phyloP scores from a whole-genome alignment of 306 rosid genomes.

The Prosopis cineraria region DNA sequence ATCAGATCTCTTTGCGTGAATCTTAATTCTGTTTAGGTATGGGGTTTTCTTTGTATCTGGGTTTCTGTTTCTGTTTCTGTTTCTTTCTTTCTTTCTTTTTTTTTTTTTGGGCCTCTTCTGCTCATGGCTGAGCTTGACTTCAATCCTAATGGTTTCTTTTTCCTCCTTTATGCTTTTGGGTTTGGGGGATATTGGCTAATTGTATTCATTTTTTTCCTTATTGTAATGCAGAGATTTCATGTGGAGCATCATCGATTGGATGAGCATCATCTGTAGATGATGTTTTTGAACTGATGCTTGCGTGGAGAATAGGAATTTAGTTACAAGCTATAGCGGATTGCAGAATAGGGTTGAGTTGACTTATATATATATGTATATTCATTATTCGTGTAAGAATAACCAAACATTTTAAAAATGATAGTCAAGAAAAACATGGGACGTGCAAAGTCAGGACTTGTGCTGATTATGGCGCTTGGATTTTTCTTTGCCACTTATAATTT shows the following conservation, averaged over 20 bases:
- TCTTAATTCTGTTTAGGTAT: conserved; percentile 25
- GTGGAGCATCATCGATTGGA: conserved; percentile 34
- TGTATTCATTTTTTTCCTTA: neutral
- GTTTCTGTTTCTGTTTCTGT: conserved; percentile 2
- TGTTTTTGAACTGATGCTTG: neutral
- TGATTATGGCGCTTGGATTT: conserved; percentile 73
- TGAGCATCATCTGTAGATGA: conserved; percentile 17
- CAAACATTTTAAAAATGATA: conserved; percentile 47
- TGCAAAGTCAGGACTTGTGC: conserved; percentile 54
- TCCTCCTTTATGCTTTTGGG: neutral
- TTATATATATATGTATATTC: conserved; percentile 35
- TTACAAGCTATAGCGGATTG: conserved; percentile 28
- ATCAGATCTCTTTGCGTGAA: conserved; percentile 41
- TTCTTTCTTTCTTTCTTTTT: no score
- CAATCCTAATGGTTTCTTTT: neutral
- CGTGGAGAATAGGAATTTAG: conserved; percentile 17
- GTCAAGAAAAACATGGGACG: conserved; percentile 73
- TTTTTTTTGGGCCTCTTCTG: no score
- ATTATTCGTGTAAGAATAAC: conserved; percentile 15
- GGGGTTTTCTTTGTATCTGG: neutral
- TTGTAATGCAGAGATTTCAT: conserved; percentile 42
- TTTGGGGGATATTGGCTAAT: conserved; percentile 17
- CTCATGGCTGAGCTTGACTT: neutral
- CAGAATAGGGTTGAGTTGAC: conserved; percentile 33
- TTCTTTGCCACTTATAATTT: conserved; percentile 72